Evolutionary conservation across 768 basidiomycete species (phyloP), one percentile per base, ranked within the genome.

Genomic region (Russula sp.): DNA sequence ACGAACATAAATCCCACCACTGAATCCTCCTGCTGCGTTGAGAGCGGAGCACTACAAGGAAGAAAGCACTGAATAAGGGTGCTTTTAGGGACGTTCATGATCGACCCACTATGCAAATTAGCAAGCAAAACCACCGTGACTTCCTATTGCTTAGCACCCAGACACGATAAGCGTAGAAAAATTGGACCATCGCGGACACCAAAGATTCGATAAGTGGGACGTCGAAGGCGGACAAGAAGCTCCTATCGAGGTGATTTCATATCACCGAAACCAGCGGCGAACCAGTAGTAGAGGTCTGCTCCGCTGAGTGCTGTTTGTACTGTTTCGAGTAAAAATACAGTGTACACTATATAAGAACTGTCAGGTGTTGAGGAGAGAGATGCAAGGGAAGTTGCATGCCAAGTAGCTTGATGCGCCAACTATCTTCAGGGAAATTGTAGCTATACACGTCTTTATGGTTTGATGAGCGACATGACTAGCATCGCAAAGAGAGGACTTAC

Each of bases 211-310:
- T 54, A 5, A 64, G 36, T 2, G 52, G 57, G 6, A 30, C 28
- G 28, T 64, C 58, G 9, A 72, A 68, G 24, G 70, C 56, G 8
- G 68, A 67, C 18, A 57, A 16, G 63, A 46, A 8, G 55, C n/a
- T n/a, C n/a, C n/a, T n/a, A n/a, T n/a, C 56, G 4, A 75, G 69
- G 32, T 65, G 61, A 0, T n/a, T 22, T 46, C 30, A 74, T 44
- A 57, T 75, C 65, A 0, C 74, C 75, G 32, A 69, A 75, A 30
- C 73, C 72, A 2, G 70, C 38, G 20, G 44, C 71, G 62, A 71
- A 75, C 70, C 71, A 72, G 60, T 72, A 71, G 56, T 69, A 71
- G 10, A 69, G 59, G 62, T 75, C 75, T 1, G 65, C 71, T 24
- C 70, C 71, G 44, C 50, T 67, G 40, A 75, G 65, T 5, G 53